Evolutionary conservation across 208 protist genomes (phyloP).

Genomic region (Lotmaria passim): DNA sequence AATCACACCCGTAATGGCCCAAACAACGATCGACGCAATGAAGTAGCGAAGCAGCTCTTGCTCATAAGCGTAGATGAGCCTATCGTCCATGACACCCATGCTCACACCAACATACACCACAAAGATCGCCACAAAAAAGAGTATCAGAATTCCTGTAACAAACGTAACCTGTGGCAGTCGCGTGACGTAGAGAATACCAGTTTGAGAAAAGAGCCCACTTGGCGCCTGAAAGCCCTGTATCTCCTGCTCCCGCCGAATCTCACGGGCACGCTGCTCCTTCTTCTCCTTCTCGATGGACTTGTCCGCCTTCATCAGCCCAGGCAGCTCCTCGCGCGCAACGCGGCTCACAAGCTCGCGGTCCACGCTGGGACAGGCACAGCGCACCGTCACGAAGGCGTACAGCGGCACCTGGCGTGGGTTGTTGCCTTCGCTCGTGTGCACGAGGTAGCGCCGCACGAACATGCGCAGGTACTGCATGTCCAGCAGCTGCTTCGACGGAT

Average conservation of each 20-base stretch:
- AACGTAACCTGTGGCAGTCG: conserved; percentile 64
- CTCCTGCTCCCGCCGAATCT: conserved; percentile 16
- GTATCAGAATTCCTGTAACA: conserved; percentile 23
- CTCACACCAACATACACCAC: conserved; percentile 2
- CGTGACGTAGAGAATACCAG: conserved; percentile 68
- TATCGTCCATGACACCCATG: conserved; percentile 9
- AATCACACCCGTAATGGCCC: neutral
- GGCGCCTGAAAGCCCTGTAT: conserved; percentile 21
- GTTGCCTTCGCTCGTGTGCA: no score
- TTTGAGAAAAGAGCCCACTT: conserved; percentile 44
- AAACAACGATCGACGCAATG: conserved; percentile 10
- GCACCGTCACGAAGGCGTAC: no score
- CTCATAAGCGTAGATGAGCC: neutral
- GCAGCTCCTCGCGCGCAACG: no score
- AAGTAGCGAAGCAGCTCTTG: neutral
- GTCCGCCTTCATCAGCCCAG: no score
- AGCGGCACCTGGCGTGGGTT: no score
- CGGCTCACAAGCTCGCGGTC: no score
- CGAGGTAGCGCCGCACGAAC: no score
- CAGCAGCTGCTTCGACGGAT: conserved; percentile 39
- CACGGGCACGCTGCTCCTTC: conserved; percentile 15
- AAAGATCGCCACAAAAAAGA: conserved; percentile 38
- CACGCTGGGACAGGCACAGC: no score
- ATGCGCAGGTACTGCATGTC: conserved; percentile 86
- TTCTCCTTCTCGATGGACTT: conserved; percentile 34